Evolutionary conservation across 148 eudicot genomes (phyloP).

Genomic region (Euryodendron excelsum): DNA sequence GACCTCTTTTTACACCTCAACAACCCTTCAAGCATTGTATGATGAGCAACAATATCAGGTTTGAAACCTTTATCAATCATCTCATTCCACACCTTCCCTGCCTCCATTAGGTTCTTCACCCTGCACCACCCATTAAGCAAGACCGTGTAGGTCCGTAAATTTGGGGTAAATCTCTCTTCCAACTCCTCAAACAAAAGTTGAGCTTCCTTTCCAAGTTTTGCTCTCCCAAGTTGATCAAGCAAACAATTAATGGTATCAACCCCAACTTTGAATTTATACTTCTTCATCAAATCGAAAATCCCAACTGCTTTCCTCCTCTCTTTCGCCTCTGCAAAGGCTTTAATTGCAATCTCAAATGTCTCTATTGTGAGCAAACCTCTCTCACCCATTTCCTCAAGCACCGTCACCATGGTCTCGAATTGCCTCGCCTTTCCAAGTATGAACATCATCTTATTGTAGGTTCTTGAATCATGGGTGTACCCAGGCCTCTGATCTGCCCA

Average conservation of each 20-base stretch:
- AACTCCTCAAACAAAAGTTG: conserved; percentile 57
- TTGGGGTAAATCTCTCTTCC: conserved; percentile 56
- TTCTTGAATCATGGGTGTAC: conserved; percentile 63
- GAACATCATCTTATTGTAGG: conserved; percentile 67
- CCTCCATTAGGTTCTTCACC: conserved; percentile 76
- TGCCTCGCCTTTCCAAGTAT: conserved; percentile 82
- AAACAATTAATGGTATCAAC: conserved; percentile 65
- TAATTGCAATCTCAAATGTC: conserved; percentile 63
- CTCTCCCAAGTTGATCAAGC: conserved; percentile 67
- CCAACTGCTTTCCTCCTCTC: conserved; percentile 81
- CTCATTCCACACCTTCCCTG: conserved; percentile 83
- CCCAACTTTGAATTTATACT: conserved; percentile 57
- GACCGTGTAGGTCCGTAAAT: conserved; percentile 52
- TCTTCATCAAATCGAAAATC: conserved; percentile 86
- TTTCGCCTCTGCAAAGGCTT: conserved; percentile 61
- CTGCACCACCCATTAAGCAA: conserved; percentile 82
- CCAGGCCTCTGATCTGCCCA: conserved; percentile 70
- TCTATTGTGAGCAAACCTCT: conserved; percentile 64
- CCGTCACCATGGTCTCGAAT: conserved; percentile 75
- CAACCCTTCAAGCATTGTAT: conserved; percentile 81
- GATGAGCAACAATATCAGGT: conserved; percentile 74
- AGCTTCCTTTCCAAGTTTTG: conserved; percentile 78
- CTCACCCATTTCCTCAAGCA: conserved; percentile 85
- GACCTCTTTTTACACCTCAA: conserved; percentile 61
- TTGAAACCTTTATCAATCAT: conserved; percentile 77